Base-by-base conservation (phyloP, 2,329 filamentous ascomycete species). In the Alternaria viburni region DNA sequence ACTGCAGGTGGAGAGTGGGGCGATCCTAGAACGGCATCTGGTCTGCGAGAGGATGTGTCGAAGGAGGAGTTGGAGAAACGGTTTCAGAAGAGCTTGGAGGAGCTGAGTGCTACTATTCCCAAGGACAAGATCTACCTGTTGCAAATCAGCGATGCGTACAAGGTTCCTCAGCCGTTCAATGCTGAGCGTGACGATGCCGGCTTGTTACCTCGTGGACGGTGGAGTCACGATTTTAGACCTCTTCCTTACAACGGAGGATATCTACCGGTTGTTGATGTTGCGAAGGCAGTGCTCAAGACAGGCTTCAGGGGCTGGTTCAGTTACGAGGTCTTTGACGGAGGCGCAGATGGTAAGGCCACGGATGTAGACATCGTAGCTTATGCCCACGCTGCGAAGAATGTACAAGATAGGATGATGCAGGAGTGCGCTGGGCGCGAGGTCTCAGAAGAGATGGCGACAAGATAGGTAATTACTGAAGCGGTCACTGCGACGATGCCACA, bases 101-200 rank as follows among this genome's bases (percentile, higher is more conserved):
- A 88, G 47, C 83, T 94, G 1, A 80, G 83, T 0, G 74, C 70
- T 1, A 87, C 85, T 0, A 78, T 94, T 0, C 89, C 90, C 0
- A 79, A 84, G 0, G 88, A 91, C 2, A 93, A 91, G 81, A 92
- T 94, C 43, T 93, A 87, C 74, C 81, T 93, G 0, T 76, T 94
- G 3, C 91, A 94, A 75, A 89, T 94, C 57, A 90, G 87, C 4
- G 91, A 95, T 74, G 92, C 89, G 0, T 93, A 93, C 74, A 88
- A 85, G 69, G 84, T 88, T 41, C 80, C 83, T 0, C 79, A 83
- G 5, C 88, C 90, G 0, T 74, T 93, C 6, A 77, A 83, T 21
- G 80, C 83, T 5, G 77, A 85, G 47, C 70, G 76, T 0, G 83
- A 87, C 32, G 80, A 85, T 23, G 78, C 81, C 6, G 89, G 88